Percentiles rank a stretch among this genome's conserved stretches.
phyloP scores from a whole-genome alignment of 164 flowering plant species.

The Brasenia schreberi region DNA sequence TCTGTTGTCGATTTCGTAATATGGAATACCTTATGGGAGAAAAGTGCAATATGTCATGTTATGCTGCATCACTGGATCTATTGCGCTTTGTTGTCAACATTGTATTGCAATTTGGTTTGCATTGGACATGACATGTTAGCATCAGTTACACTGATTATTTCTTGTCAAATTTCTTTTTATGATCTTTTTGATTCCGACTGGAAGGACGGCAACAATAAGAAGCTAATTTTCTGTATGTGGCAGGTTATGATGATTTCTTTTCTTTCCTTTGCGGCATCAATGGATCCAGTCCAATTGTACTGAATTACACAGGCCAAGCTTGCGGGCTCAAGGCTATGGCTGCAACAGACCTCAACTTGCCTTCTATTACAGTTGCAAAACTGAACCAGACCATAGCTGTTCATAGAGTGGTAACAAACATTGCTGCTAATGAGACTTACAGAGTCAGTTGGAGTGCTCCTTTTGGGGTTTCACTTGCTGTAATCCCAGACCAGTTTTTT shows the following conservation, averaged over 20 bases:
- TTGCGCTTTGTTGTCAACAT: too few relatives aligned
- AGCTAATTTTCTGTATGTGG: constrained; percentile 4
- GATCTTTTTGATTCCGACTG: too few relatives aligned
- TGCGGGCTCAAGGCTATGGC: constrained; percentile 34
- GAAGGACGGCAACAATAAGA: too few relatives aligned
- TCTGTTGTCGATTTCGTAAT: too few relatives aligned
- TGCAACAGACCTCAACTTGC: constrained; percentile 67
- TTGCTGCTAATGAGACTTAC: constrained; percentile 61
- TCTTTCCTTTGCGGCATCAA: constrained; percentile 88
- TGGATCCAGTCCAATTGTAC: constrained; percentile 66
- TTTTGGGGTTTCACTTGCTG: constrained; percentile 55
- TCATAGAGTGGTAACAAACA: constrained; percentile 46
- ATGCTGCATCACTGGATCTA: too few relatives aligned
- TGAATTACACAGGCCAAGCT: constrained; percentile 58
- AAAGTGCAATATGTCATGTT: too few relatives aligned
- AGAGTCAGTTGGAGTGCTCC: constrained; percentile 71
- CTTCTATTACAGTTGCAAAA: constrained; percentile 73
- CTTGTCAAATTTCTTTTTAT: too few relatives aligned
- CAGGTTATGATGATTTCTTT: constrained; percentile 70
- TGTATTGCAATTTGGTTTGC: too few relatives aligned
- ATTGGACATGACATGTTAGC: too few relatives aligned
- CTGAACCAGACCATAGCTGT: constrained; percentile 47
- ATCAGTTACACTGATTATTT: too few relatives aligned
- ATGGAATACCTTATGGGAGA: too few relatives aligned
- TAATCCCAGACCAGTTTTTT: constrained; percentile 47